Base-by-base conservation (phyloP, 163 green algal species). In the Chlorella variabilis region DNA sequence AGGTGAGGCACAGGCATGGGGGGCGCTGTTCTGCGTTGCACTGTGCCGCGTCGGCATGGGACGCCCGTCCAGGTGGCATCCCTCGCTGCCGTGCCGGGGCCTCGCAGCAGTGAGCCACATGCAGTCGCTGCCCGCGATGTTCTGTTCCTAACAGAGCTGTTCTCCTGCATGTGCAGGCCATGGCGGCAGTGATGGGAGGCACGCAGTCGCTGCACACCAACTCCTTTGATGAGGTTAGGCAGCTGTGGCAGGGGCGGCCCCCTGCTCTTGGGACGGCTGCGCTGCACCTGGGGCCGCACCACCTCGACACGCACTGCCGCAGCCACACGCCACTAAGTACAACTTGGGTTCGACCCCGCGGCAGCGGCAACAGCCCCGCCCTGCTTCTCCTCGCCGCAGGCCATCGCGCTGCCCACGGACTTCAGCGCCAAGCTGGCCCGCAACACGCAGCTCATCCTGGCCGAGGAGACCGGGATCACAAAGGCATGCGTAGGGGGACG, bases 121-220 rank as follows among this genome's bases (percentile, higher is more conserved):
- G n/a, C n/a, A n/a, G n/a, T n/a, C n/a, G n/a, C n/a, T n/a, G n/a
- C n/a, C n/a, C n/a, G n/a, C n/a, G n/a, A n/a, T n/a, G n/a, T n/a
- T n/a, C n/a, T n/a, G n/a, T n/a, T n/a, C n/a, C n/a, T n/a, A n/a
- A n/a, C n/a, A n/a, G n/a, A n/a, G n/a, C n/a, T n/a, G n/a, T n/a
- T n/a, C 15, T 39, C 13, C n/a, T n/a, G 4, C n/a, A 11, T 29
- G 8, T 9, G 45, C 42, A 82, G 82, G 91, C 91, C 5, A 87
- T 95, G 90, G 90, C 90, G 21, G 91, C 91, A 9, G 89, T 92
- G 49, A 73, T 94, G 61, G 91, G 91, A 25, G 91, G 91, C 71
- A 95, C 91, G 23, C 91, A 95, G 87, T 90, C 80, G 1, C 90
- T 95, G 25, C 91, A 95, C 82, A 95, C 91, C 71, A 94, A 95